These are phyloP conservation scores for slime mould (Dictyostelium discoideum) DNA, from an alignment of 78 protist species.

Conservation along the genomic window dicty_2.7 NC_007090.3:4308001-4308500, in stretches of 20 bases:
- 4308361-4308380: slow-evolving; percentile 55
- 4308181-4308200: slow-evolving; percentile 89
- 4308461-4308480: slow-evolving; percentile 87
- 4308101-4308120: background rate
- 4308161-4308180: slow-evolving; percentile 80
- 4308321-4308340: background rate
- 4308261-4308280: slow-evolving; percentile 21
- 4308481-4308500: slow-evolving; percentile 81
- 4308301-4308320: background rate
- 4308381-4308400: slow-evolving; percentile 87
- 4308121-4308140: background rate
- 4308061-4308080: slow-evolving; percentile 43
- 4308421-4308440: slow-evolving; percentile 80
- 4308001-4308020: slow-evolving; percentile 76
- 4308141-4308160: slow-evolving; percentile 42
- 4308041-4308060: slow-evolving; percentile 46
- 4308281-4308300: slow-evolving; percentile 71
- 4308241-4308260: slow-evolving; percentile 56
- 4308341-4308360: slow-evolving; percentile 18
- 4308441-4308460: slow-evolving; percentile 76
- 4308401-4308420: slow-evolving; percentile 87
- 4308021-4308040: slow-evolving; percentile 61
- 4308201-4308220: slow-evolving; percentile 79
- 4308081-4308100: slow-evolving; percentile 41
- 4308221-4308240: slow-evolving; percentile 85